phyloP scores from a whole-genome alignment of 1,284 basidiomycete genomes.

The Leccinum pachyderme region DNA sequence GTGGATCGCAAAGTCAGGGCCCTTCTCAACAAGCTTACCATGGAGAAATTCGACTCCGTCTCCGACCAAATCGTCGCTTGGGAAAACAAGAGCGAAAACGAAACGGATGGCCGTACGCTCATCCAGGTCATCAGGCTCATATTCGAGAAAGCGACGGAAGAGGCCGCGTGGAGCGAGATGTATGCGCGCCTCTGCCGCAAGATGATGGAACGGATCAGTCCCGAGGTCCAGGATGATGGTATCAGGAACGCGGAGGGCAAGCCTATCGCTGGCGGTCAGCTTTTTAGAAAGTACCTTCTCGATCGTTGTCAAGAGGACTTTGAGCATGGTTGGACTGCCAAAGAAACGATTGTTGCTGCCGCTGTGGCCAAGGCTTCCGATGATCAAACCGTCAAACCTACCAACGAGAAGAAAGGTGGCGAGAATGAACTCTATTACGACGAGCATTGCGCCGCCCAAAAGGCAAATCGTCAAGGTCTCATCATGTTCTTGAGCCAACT shows the following conservation, averaged over 20 bases:
- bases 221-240: constrained; percentile 85
- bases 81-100: constrained; percentile 92
- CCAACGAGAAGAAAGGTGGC: too few species aligned
- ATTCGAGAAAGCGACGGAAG: constrained; percentile 96
- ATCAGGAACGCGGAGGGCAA: constrained; percentile 78
- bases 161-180: constrained; percentile 95
- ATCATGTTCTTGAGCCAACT: constrained; percentile 98
- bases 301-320: constrained; percentile 95
- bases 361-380: too few species aligned
- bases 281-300: constrained; percentile 94
- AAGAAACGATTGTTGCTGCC: constrained; percentile 72
- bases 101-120: constrained; percentile 91
- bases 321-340: constrained; percentile 80
- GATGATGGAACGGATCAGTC: constrained; percentile 88
- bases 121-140: constrained; percentile 95
- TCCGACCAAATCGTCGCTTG: constrained; percentile 89
- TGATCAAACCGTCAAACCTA: too few species aligned
- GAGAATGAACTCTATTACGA: too few species aligned
- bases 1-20: constrained; percentile 94
- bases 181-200: constrained; percentile 93
- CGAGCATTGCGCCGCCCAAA: constrained; percentile 94
- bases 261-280: constrained; percentile 82
- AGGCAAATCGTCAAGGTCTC: constrained; percentile 94
- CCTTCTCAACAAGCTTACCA: constrained; percentile 94
- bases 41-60: constrained; percentile 96